Evolutionary conservation across 2,329 filamentous ascomycete genomes (phyloP).

Genomic region (Orbilia brochopaga): DNA sequence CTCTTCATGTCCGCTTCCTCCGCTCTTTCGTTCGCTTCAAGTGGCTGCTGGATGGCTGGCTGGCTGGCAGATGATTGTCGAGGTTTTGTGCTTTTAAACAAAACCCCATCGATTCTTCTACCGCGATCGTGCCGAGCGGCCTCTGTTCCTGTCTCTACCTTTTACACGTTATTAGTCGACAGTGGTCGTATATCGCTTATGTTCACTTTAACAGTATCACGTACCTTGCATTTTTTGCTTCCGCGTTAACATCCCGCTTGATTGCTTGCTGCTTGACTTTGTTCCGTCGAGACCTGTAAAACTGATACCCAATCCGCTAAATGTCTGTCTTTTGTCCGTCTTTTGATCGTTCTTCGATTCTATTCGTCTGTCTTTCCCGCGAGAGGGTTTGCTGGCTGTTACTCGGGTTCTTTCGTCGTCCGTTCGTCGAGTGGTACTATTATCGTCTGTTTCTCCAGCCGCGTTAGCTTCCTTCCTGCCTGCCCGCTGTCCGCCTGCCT

Average conservation of each 20-base stretch:
- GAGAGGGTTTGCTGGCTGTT: background rate
- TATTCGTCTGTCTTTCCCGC: background rate
- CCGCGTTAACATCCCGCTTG: background rate
- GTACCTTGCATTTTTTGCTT: conserved; percentile 11
- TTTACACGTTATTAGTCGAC: background rate
- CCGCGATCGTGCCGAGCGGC: background rate
- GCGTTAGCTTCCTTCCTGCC: background rate
- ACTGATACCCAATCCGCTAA: conserved; percentile 41
- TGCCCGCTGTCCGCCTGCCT: too few relatives aligned
- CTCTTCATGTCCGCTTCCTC: background rate
- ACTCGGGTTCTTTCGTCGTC: background rate
- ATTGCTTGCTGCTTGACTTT: conserved; percentile 2
- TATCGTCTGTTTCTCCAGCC: background rate
- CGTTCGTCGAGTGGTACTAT: background rate
- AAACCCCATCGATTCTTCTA: conserved; percentile 9
- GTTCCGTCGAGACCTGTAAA: conserved; percentile 31
- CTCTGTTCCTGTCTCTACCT: conserved; percentile 3
- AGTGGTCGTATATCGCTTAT: conserved; percentile 1
- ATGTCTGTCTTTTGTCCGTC: conserved; percentile 1
- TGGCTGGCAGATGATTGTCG: background rate
- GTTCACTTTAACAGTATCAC: conserved; percentile 36
- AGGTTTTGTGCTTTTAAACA: conserved; percentile 27
- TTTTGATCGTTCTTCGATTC: background rate
- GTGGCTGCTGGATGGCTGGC: conserved; percentile 3
- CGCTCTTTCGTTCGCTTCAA: background rate